Conservation (phyloP, 257 asterid genomes). For the Primulina huaijiensis region DNA sequence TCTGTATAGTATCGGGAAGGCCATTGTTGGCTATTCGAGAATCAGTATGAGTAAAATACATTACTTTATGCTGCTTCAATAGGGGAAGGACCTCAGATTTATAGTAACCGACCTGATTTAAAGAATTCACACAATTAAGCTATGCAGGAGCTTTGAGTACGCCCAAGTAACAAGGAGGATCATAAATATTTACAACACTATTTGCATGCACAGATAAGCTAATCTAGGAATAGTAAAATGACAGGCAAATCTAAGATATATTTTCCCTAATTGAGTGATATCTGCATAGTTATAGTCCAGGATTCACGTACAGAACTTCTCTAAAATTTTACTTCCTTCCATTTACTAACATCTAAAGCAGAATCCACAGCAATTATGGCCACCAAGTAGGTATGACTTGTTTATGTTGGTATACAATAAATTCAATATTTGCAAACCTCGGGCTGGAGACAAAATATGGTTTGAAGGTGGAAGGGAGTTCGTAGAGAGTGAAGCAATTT, state of each 20-base stretch:
- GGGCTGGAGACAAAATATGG: background rate
- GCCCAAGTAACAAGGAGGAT: conserved; percentile 8
- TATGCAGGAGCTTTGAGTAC: conserved; percentile 7
- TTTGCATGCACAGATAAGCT: conserved; percentile 2
- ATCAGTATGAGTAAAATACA: conserved; percentile 87
- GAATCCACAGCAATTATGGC: conserved; percentile 7
- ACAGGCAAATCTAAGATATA: conserved; percentile 1
- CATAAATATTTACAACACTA: background rate
- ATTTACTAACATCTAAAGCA: background rate
- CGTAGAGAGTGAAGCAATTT: background rate
- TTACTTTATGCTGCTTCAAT: conserved; percentile 87
- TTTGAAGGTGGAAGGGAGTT: background rate
- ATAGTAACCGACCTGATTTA: conserved; percentile 71
- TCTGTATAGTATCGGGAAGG: conserved; percentile 69
- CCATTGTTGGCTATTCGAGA: conserved; percentile 96
- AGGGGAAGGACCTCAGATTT: conserved; percentile 79
- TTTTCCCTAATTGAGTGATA: background rate
- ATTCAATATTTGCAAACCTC: background rate
- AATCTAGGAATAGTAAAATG: background rate
- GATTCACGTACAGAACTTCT: background rate
- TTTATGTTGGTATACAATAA: background rate
- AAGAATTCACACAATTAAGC: conserved; percentile 10
- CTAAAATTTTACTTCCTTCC: conserved; percentile 4
- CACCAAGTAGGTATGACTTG: background rate
- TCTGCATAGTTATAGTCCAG: background rate